These are phyloP conservation scores for Fusarium nodosum DNA, from an alignment of 2,329 filamentous ascomycete genomes.

Conservation along the genomic window DNA sequence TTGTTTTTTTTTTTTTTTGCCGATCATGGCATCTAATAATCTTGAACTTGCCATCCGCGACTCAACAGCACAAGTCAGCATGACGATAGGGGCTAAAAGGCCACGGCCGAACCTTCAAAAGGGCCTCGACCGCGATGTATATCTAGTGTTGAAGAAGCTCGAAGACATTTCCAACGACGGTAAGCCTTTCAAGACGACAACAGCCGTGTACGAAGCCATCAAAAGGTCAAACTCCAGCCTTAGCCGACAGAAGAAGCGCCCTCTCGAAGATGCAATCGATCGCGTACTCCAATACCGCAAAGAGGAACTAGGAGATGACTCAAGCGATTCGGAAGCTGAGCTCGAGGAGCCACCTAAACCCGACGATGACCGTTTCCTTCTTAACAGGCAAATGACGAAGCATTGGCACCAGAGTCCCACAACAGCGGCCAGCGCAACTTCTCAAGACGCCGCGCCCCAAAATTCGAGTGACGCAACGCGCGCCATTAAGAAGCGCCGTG, in stretches of 20 bases:
- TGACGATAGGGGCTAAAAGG: slow-evolving; percentile 37
- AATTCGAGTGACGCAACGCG: slow-evolving; percentile 42
- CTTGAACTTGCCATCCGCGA: no score
- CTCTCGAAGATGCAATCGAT: slow-evolving; percentile 88
- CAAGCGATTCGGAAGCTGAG: slow-evolving; percentile 65
- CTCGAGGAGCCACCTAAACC: slow-evolving; percentile 57
- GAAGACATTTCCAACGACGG: slow-evolving; percentile 72
- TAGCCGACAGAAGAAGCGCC: slow-evolving; percentile 83
- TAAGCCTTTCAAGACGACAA: slow-evolving; percentile 63
- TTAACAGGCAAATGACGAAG: slow-evolving; percentile 60
- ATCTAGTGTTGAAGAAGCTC: slow-evolving; percentile 83
- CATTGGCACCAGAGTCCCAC: slow-evolving; percentile 54
- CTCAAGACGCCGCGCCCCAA: slow-evolving; percentile 3
- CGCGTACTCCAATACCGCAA: slow-evolving; percentile 81
- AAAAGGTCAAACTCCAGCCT: slow-evolving; percentile 89
- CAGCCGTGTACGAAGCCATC: slow-evolving; percentile 81
- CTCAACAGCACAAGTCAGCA: background rate
- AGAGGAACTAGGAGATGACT: slow-evolving; percentile 70
- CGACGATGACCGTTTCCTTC: slow-evolving; percentile 56
- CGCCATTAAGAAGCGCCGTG: slow-evolving; percentile 53
- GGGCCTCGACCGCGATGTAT: slow-evolving; percentile 77
- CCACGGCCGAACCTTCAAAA: slow-evolving; percentile 42
- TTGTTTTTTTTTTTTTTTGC: no score
- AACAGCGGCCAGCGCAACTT: background rate
- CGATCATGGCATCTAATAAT: no score